A percentile compares a stretch with the other conserved stretches of the same genome.
Conservation (phyloP, 2,329 filamentous ascomycete genomes). For the Cladosporium sphaerospermum region DNA sequence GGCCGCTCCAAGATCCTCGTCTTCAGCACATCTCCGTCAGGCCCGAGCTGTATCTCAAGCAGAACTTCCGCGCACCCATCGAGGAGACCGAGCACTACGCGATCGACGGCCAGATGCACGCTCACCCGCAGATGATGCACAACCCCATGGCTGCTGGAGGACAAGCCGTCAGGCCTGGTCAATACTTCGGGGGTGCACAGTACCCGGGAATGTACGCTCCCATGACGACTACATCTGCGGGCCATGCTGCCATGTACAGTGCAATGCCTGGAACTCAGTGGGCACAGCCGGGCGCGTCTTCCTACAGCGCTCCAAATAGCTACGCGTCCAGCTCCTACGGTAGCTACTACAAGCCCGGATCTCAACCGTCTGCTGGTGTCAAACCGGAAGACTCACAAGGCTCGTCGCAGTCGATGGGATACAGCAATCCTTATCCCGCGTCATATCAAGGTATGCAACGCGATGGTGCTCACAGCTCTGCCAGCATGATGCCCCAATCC, state of each 20-base stretch:
- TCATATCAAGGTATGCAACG: conserved; percentile 24
- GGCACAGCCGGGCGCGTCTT: neutral
- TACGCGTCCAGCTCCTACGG: conserved; percentile 23
- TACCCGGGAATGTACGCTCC: conserved; percentile 27
- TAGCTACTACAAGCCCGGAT: conserved; percentile 23
- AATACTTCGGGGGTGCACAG: conserved; percentile 25
- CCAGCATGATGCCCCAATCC: conserved; percentile 22
- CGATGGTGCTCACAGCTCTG: conserved; percentile 20
- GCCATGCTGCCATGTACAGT: conserved; percentile 23
- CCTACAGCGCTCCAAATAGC: conserved; percentile 21
- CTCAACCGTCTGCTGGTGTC: conserved; percentile 18
- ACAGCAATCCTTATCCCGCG: conserved; percentile 23
- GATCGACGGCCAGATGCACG: conserved; percentile 29
- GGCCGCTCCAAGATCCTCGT: conserved; percentile 52
- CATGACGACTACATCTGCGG: conserved; percentile 17
- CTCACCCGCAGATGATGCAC: conserved; percentile 31
- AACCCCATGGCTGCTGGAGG: conserved; percentile 20
- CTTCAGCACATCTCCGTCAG: conserved; percentile 30
- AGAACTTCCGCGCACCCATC: conserved; percentile 34
- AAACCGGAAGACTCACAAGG: conserved; percentile 18
- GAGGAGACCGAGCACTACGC: conserved; percentile 34
- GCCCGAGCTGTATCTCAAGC: conserved; percentile 33
- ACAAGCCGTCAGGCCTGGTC: conserved; percentile 27
- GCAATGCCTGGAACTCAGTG: conserved; percentile 11
- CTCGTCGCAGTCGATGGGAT: conserved; percentile 21